phyloP scores from a whole-genome alignment of 2,329 filamentous ascomycete genomes.

The Cladophialophora chaetospira region DNA sequence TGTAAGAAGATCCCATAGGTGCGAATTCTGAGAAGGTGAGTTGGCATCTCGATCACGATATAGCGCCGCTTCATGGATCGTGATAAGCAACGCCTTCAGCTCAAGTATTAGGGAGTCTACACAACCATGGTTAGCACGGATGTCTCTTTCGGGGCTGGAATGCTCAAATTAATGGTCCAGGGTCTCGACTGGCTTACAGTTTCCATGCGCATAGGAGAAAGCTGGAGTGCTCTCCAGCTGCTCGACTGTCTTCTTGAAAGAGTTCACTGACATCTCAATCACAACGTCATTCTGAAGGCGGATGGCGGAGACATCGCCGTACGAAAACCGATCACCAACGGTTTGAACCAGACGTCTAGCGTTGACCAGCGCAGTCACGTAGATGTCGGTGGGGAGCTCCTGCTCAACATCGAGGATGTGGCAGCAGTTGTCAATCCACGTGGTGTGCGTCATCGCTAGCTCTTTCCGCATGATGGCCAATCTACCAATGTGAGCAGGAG shows the following conservation, averaged over 20 bases:
- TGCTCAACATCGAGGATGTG: conserved; percentile 3
- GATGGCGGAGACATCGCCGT: conserved; percentile 2
- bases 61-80: conserved; percentile 10
- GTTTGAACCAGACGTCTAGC: conserved; percentile 7
- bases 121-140: background rate
- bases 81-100: conserved; percentile 8
- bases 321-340: conserved; percentile 14
- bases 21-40: background rate
- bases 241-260: conserved; percentile 4
- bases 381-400: conserved; percentile 3
- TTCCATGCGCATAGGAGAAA: conserved; percentile 2
- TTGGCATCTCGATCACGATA: conserved; percentile 1
- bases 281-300: conserved; percentile 12
- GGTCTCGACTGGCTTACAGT: background rate
- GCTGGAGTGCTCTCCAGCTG: conserved; percentile 2
- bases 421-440: conserved; percentile 15
- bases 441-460: conserved; percentile 15
- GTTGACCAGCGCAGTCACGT: background rate
- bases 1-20: conserved; percentile 14
- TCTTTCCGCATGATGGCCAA: conserved; percentile 17
- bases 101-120: conserved; percentile 7
- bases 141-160: too few species aligned
- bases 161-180: too few species aligned
- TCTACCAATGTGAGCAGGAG: background rate
- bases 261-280: conserved; percentile 12